phyloP scores from a whole-genome alignment of 257 asterid species.

The Linaria vulgaris region DNA sequence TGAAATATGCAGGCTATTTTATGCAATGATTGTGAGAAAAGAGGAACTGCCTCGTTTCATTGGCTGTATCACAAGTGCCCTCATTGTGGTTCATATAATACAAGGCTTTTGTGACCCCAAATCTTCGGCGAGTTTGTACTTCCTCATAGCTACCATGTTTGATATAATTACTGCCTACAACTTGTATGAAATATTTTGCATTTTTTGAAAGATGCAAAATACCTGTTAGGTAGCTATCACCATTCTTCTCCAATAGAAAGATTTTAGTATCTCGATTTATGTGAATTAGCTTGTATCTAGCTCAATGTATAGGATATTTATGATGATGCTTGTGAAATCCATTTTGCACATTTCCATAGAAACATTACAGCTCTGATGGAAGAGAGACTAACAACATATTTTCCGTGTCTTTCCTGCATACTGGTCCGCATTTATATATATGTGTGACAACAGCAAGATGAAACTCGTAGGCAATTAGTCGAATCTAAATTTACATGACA shows the following conservation, averaged over 20 bases:
- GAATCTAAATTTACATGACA: too few species aligned
- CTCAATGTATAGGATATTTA: constrained; percentile 18
- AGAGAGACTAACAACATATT: background rate
- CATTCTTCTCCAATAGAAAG: constrained; percentile 34
- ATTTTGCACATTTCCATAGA: constrained; percentile 1
- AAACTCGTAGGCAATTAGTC: too few species aligned
- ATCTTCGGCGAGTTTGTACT: constrained; percentile 23
- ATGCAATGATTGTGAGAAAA: constrained; percentile 85
- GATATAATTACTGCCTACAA: constrained; percentile 18
- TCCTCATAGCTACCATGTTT: constrained; percentile 7
- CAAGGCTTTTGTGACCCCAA: constrained; percentile 57
- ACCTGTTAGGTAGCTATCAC: constrained; percentile 19
- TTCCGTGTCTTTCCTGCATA: background rate
- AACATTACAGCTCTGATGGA: background rate
- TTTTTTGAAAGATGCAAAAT: constrained; percentile 19
- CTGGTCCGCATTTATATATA: too few species aligned
- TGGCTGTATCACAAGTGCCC: constrained; percentile 87
- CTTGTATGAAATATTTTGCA: constrained; percentile 20
- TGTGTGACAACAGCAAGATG: too few species aligned
- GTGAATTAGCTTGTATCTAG: constrained; percentile 17
- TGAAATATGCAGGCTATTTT: constrained; percentile 58
- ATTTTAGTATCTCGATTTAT: constrained; percentile 24
- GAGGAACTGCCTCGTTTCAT: constrained; percentile 72
- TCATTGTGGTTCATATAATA: constrained; percentile 76
- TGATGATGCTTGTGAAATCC: constrained; percentile 14